These are phyloP conservation scores for Mikania micrantha DNA, from an alignment of 129 eudicot species.

Conservation along the genomic window DNA sequence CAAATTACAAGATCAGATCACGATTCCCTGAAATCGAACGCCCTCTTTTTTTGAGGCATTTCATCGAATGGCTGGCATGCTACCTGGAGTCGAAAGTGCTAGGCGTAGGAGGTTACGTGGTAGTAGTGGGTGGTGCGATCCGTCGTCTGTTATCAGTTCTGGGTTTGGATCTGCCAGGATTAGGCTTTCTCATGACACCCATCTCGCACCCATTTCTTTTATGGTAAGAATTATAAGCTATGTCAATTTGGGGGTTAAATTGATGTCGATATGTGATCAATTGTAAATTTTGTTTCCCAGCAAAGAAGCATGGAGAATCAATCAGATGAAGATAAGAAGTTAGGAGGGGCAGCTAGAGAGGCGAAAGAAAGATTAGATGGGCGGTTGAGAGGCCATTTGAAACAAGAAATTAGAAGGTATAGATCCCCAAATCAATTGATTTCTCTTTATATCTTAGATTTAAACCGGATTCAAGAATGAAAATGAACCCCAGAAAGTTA, in stretches of 20 bases:
- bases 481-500: no score
- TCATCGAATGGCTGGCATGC: slow-evolving; percentile 46
- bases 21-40: not conserved
- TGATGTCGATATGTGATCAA: not conserved
- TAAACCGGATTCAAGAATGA: no score
- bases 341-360: slow-evolving; percentile 50
- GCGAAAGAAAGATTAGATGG: slow-evolving; percentile 59
- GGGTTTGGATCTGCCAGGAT: slow-evolving; percentile 19
- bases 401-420: slow-evolving; percentile 30
- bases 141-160: not conserved
- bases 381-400: slow-evolving; percentile 43
- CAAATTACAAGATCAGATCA: not conserved
- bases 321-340: slow-evolving; percentile 37
- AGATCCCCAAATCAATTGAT: no score
- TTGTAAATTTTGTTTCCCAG: slow-evolving; percentile 11
- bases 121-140: slow-evolving; percentile 28
- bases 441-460: no score
- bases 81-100: slow-evolving; percentile 54
- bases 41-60: not conserved
- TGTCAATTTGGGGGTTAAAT: slow-evolving; percentile 6
- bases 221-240: slow-evolving; percentile 8
- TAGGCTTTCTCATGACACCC: slow-evolving; percentile 20
- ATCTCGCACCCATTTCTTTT: slow-evolving; percentile 22
- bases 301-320: slow-evolving; percentile 34
- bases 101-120: slow-evolving; percentile 34